Evolutionary conservation across 495 filamentous ascomycete genomes (phyloP).

Genomic region (Hypoxylon trugodes): DNA sequence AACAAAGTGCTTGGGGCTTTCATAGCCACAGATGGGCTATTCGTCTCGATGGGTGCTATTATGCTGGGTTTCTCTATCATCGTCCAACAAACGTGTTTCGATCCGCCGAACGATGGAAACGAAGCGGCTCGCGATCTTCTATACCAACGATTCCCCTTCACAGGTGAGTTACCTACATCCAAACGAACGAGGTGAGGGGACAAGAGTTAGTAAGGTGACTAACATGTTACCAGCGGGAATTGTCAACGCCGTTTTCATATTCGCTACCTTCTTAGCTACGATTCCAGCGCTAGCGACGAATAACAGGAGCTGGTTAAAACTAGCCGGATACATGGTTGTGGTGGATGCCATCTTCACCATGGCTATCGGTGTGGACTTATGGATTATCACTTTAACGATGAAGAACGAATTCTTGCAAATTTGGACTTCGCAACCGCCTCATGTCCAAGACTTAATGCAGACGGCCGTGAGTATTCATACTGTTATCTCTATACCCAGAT

Average conservation of each 20-base stretch:
- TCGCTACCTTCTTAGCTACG: slow-evolving; percentile 64
- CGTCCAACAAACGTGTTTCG: slow-evolving; percentile 59
- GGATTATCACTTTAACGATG: slow-evolving; percentile 73
- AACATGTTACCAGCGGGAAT: slow-evolving; percentile 62
- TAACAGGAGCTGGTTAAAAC: slow-evolving; percentile 65
- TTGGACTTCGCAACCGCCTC: slow-evolving; percentile 61
- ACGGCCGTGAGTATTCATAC: slow-evolving; percentile 59
- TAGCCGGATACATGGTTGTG: slow-evolving; percentile 66
- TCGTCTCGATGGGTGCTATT: slow-evolving; percentile 68
- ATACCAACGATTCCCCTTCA: slow-evolving; percentile 67
- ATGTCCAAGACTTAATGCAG: slow-evolving; percentile 70
- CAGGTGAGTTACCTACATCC: slow-evolving; percentile 51
- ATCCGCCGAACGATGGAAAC: slow-evolving; percentile 54
- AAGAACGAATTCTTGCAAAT: slow-evolving; percentile 62
- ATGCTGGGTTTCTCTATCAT: slow-evolving; percentile 70
- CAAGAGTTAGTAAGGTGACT: slow-evolving; percentile 35
- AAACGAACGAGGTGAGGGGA: not conserved
- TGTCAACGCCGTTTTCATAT: slow-evolving; percentile 69
- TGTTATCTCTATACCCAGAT: not conserved
- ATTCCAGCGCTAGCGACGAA: slow-evolving; percentile 68
- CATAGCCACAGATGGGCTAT: slow-evolving; percentile 65
- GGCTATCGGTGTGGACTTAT: slow-evolving; percentile 69
- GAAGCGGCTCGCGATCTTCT: slow-evolving; percentile 71
- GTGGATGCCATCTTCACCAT: slow-evolving; percentile 70
- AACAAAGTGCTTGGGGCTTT: slow-evolving; percentile 68